phyloP scores from a whole-genome alignment of 768 basidiomycete genomes.

The Kwoniella mangroviensis region DNA sequence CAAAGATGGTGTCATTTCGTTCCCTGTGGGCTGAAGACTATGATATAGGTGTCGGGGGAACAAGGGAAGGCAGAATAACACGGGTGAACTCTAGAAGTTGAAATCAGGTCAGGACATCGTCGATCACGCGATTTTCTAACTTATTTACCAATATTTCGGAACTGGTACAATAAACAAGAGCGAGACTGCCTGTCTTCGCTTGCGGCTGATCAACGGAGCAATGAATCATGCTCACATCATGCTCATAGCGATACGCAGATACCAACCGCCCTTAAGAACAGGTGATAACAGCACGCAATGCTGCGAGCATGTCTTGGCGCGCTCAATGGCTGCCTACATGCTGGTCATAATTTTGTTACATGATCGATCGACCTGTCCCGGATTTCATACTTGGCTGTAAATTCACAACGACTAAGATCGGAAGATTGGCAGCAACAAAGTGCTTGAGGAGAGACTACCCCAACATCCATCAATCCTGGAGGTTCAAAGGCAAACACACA shows the following conservation, averaged over 20 bases:
- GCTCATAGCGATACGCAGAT: neutral
- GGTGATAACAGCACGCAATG: conserved; percentile 7
- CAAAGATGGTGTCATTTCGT: neutral
- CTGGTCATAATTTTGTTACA: neutral
- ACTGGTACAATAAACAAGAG: neutral
- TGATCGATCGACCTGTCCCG: neutral
- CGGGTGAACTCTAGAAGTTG: neutral
- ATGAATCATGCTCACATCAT: too few species aligned
- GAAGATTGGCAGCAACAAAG: too few species aligned
- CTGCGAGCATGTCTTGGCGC: neutral
- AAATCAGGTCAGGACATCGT: neutral
- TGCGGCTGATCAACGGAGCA: too few species aligned
- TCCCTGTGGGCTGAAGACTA: neutral
- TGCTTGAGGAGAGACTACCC: too few species aligned
- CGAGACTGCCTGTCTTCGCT: too few species aligned
- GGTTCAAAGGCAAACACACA: neutral
- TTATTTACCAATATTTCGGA: neutral
- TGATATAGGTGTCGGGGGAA: neutral
- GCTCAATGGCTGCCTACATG: neutral
- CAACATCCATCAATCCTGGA: neutral
- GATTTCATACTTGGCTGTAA: neutral
- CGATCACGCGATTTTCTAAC: neutral
- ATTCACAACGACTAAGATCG: too few species aligned
- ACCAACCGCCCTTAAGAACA: neutral
- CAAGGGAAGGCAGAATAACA: neutral